Evolutionary conservation across 2,329 filamentous ascomycete genomes (phyloP), one percentile per base, ranked within the genome.

Genomic region (Penicillium sp.): DNA sequence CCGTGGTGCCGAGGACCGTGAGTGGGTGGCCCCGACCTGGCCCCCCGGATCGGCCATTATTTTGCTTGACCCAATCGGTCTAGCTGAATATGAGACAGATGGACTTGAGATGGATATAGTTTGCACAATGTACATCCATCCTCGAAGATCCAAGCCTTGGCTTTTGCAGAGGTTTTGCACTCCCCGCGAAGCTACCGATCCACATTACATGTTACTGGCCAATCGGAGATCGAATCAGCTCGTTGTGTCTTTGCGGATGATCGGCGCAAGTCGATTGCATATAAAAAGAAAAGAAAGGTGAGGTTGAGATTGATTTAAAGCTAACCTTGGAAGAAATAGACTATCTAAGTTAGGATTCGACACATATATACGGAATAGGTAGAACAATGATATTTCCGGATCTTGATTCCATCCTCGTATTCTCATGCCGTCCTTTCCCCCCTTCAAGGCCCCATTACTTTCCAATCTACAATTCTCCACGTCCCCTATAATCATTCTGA

Each of bases 1-100:
- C 24, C 47, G 59, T 26, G 62, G 63, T 6, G 63, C 63, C 13
- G 60, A 59, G 2, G 59, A 55, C 39, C 62, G 60, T 13, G 48
- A 50, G 49, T 29, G 38, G 18, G 46, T 18, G 37, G 46, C 24
- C 46, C 24, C 53, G 8, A 26, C 39, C 32, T 50, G 47, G 24
- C 47, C 46, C 16, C 16, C 34, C n/a, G 29, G 18, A 34, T 46
- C 40, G 14, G 37, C 45, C 52, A 55, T 50, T 49, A 5, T 22
- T 40, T 10, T 26, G 26, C 5, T 18, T 3, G 20, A 34, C 31
- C 9, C 18, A 46, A 34, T 24, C 7, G 11, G 4, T 34, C 8
- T 13, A 2, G 5, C 18, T n/a, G 5, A 5, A 34, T 11, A 16
- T 10, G n/a, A 14, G 18, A 14, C 5, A 35, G n/a, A 35, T 7